These are phyloP conservation scores for Pneumocystis carinii DNA, from an alignment of 1,139 yeast genomes.

Conservation along the genomic window DNA sequence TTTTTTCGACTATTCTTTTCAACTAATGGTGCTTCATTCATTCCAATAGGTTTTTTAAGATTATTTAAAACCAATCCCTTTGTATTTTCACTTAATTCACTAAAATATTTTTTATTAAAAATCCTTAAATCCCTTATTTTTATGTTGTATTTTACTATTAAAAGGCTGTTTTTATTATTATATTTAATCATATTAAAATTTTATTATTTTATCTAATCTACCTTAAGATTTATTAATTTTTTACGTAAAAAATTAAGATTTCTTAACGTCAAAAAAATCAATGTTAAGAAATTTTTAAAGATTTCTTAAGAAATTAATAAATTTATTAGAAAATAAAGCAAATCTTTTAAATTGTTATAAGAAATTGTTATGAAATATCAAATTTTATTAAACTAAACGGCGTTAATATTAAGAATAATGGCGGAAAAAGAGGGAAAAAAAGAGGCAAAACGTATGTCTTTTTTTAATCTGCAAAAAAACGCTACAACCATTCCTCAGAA, in stretches of 20 bases:
- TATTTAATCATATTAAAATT: neutral
- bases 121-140: neutral
- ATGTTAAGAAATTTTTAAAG: no score
- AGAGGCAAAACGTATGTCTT: neutral
- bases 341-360: no score
- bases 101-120: neutral
- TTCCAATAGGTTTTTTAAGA: constrained; percentile 31
- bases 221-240: no score
- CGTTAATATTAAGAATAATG: neutral
- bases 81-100: neutral
- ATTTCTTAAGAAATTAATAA: no score
- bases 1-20: constrained; percentile 27
- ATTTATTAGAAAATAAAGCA: no score
- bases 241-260: no score
- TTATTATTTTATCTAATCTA: neutral
- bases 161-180: neutral
- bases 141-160: neutral
- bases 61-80: neutral
- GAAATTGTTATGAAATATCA: no score
- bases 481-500: neutral
- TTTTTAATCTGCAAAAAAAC: neutral
- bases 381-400: no score
- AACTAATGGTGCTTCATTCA: constrained; percentile 25
- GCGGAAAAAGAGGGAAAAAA: neutral
- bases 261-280: no score